These are phyloP conservation scores for Aspergillus aculeatus DNA, from an alignment of 2,329 filamentous ascomycete species.

Conservation along the genomic window DNA sequence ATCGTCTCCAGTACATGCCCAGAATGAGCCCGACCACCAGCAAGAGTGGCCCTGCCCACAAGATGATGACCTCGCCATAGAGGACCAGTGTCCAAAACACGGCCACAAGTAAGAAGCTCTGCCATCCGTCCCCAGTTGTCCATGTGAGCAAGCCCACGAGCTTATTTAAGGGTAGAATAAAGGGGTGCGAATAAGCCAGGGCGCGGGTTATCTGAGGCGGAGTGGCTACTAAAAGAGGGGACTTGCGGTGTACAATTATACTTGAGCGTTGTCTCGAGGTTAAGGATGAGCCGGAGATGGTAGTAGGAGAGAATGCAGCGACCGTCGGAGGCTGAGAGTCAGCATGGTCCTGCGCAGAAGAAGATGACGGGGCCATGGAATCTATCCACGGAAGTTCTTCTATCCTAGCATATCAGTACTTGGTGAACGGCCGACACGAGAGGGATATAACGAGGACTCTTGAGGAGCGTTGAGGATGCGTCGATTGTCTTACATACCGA, in stretches of 20 bases:
- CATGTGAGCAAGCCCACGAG: constrained; percentile 84
- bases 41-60: constrained; percentile 78
- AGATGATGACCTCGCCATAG: constrained; percentile 81
- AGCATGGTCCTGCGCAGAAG: constrained; percentile 40
- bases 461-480: not conserved
- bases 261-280: constrained; percentile 78
- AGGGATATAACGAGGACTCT: constrained; percentile 1
- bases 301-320: constrained; percentile 85
- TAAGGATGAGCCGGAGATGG: constrained; percentile 66
- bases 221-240: constrained; percentile 85
- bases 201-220: constrained; percentile 93
- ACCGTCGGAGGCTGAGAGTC: constrained; percentile 66
- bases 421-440: not conserved
- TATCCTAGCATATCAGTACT: constrained; percentile 27
- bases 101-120: constrained; percentile 86
- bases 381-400: constrained; percentile 54
- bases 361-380: constrained; percentile 51
- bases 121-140: constrained; percentile 92
- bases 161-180: constrained; percentile 84
- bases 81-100: constrained; percentile 82
- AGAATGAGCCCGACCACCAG: constrained; percentile 76
- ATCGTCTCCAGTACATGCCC: constrained; percentile 89
- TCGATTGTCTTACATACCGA: constrained; percentile 39
- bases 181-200: constrained; percentile 92
- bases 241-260: constrained; percentile 95